Conservation (phyloP, 306 rosid genomes). For the Elaeagnus macrophylla region DNA sequence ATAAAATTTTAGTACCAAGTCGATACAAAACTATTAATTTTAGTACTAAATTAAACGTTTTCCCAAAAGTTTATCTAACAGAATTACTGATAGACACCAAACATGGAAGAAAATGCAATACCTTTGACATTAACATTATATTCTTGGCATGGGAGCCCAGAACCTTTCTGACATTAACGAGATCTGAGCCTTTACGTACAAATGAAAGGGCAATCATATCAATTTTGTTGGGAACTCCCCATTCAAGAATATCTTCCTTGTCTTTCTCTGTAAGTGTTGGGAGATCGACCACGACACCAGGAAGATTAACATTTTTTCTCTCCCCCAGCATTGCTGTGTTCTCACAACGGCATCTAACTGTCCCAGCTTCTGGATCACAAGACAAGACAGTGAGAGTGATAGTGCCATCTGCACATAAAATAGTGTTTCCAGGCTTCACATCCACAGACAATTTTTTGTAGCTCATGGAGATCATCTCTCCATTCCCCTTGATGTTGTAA, state of each 20-base stretch:
- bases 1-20: too few relatives aligned
- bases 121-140: conserved; percentile 88
- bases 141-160: conserved; percentile 71
- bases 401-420: conserved; percentile 87
- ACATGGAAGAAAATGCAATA: conserved; percentile 22
- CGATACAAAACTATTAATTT: too few relatives aligned
- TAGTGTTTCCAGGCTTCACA: conserved; percentile 73
- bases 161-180: conserved; percentile 82
- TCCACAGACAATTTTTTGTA: conserved; percentile 77
- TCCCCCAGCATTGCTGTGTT: conserved; percentile 83
- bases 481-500: conserved; percentile 69
- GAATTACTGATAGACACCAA: neutral
- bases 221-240: conserved; percentile 94
- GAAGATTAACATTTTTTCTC: conserved; percentile 94
- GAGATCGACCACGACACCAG: conserved; percentile 93
- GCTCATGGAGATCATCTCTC: conserved; percentile 70
- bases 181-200: conserved; percentile 94
- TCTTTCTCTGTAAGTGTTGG: conserved; percentile 94
- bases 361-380: conserved; percentile 53
- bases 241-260: conserved; percentile 75
- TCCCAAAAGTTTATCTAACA: neutral
- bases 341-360: conserved; percentile 77
- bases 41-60: too few relatives aligned
- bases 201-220: conserved; percentile 98
- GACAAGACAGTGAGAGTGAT: conserved; percentile 76